phyloP scores from a whole-genome alignment of 768 basidiomycete genomes.

The Lactarius sanguifluus region DNA sequence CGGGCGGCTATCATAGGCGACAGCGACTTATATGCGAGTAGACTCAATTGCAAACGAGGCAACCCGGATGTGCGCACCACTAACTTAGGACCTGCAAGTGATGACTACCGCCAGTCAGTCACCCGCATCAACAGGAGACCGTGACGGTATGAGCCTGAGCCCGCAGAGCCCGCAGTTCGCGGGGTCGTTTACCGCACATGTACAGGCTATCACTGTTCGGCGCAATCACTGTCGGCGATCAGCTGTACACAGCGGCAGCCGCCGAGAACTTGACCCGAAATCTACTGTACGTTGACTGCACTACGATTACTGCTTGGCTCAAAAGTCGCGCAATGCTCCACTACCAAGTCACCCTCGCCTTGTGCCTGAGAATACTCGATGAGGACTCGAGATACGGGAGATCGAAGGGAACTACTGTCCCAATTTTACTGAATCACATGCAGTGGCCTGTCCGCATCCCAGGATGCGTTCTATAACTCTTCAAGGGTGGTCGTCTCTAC shows the following conservation, averaged over 20 bases:
- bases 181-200: too few species aligned
- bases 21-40: not conserved
- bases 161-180: too few species aligned
- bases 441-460: not conserved
- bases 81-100: not conserved
- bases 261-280: not conserved
- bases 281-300: too few species aligned
- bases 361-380: not conserved
- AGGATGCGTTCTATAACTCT: not conserved
- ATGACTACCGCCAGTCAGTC: not conserved
- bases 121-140: not conserved
- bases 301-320: too few species aligned
- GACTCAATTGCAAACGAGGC: not conserved
- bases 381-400: not conserved
- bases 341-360: not conserved
- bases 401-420: not conserved
- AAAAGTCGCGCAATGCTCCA: not conserved
- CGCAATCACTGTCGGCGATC: too few species aligned
- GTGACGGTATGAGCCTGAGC: not conserved
- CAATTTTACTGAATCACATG: not conserved
- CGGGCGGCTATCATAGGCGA: not conserved
- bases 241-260: not conserved
- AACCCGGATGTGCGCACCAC: not conserved
- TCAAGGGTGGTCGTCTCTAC: not conserved
- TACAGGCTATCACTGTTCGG: too few species aligned